phyloP scores from a whole-genome alignment of 2,329 filamentous ascomycete species.

The Orbilia quercus region DNA sequence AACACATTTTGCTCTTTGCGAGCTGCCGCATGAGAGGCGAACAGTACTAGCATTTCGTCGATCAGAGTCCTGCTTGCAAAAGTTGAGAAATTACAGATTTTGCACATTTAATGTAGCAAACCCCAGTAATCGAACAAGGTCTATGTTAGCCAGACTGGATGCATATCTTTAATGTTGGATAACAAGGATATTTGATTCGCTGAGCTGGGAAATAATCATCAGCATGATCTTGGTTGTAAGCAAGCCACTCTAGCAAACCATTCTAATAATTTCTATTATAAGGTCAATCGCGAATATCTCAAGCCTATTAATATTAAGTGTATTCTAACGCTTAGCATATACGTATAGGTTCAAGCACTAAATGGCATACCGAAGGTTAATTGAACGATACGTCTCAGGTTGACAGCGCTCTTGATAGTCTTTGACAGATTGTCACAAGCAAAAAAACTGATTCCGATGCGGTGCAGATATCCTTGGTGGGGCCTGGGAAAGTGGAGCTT shows the following conservation, averaged over 20 bases:
- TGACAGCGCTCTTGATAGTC: not conserved
- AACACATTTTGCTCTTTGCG: slow-evolving; percentile 1
- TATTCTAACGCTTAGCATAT: too few relatives aligned
- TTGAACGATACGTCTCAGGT: not conserved
- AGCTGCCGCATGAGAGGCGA: slow-evolving; percentile 10
- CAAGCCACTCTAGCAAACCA: not conserved
- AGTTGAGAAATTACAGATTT: slow-evolving; percentile 2
- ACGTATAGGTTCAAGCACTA: not conserved
- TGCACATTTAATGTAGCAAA: not conserved
- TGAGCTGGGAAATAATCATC: not conserved
- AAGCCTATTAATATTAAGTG: not conserved
- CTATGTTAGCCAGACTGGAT: not conserved
- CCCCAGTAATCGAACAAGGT: not conserved
- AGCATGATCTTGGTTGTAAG: not conserved
- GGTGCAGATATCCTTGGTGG: slow-evolving; percentile 15
- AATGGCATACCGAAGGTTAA: not conserved
- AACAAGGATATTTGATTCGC: not conserved
- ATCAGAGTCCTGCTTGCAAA: slow-evolving; percentile 28
- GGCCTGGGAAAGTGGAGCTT: slow-evolving; percentile 33
- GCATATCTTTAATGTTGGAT: not conserved
- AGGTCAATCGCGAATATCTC: not conserved
- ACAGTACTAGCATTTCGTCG: not conserved
- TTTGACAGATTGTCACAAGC: slow-evolving; percentile 1
- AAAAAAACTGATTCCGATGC: slow-evolving; percentile 4
- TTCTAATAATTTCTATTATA: not conserved